phyloP scores from a whole-genome alignment of 768 basidiomycete species.

The Mycena chlorophos region DNA sequence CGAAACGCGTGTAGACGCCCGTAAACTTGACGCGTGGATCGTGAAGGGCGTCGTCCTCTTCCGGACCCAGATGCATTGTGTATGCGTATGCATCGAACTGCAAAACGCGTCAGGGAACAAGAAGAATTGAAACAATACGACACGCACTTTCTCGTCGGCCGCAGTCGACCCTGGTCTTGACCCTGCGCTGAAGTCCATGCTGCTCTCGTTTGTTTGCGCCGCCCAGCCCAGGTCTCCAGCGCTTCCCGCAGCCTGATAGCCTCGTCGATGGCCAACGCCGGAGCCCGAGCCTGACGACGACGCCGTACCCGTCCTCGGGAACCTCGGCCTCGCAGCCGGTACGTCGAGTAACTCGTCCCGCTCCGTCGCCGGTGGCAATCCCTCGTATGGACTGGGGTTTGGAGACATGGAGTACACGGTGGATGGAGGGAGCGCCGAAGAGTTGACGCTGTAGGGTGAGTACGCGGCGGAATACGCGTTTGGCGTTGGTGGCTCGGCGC shows the following conservation, averaged over 20 bases:
- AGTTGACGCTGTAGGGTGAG: neutral
- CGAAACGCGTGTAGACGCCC: neutral
- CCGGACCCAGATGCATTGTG: neutral
- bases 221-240: neutral
- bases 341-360: neutral
- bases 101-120: neutral
- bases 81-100: neutral
- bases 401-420: neutral
- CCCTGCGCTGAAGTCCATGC: neutral
- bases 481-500: neutral
- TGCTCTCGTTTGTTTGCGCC: neutral
- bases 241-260: too few relatives aligned
- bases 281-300: too few relatives aligned
- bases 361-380: neutral
- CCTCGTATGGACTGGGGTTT: neutral
- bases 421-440: neutral
- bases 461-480: too few relatives aligned
- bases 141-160: neutral
- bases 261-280: too few relatives aligned
- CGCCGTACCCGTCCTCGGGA: too few relatives aligned
- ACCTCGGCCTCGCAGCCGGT: too few relatives aligned
- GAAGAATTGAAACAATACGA: neutral
- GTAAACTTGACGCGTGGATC: conserved; percentile 10
- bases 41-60: conserved; percentile 15
- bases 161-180: neutral